phyloP scores from a whole-genome alignment of 495 filamentous ascomycete genomes.

The Podospora conica region DNA sequence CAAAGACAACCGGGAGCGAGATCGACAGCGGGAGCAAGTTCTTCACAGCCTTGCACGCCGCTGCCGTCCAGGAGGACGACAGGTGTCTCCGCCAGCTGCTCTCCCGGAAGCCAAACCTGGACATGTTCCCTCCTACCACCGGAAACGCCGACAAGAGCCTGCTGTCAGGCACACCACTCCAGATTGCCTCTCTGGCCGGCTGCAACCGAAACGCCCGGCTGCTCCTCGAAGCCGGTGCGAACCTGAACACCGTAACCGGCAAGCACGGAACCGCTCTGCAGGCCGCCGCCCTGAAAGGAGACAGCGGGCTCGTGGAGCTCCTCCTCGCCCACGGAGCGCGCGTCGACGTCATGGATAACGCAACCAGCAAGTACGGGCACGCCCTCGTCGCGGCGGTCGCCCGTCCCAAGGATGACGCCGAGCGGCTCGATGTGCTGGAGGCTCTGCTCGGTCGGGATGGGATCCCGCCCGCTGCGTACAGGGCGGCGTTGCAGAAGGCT shows the following conservation, averaged over 20 bases:
- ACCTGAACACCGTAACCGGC: conserved; percentile 6
- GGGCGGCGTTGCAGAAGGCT: conserved; percentile 7
- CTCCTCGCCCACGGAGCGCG: conserved; percentile 2
- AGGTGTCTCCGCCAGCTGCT: conserved; percentile 7
- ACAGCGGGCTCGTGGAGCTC: background rate
- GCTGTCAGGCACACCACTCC: conserved; percentile 7
- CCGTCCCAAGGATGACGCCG: conserved; percentile 7
- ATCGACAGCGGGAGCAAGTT: background rate
- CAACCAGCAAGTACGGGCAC: conserved; percentile 3
- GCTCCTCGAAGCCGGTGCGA: conserved; percentile 10
- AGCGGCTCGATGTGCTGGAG: conserved; percentile 1
- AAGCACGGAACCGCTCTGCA: conserved; percentile 11
- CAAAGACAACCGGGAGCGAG: background rate
- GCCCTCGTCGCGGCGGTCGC: conserved; percentile 7
- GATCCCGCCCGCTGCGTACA: conserved; percentile 5
- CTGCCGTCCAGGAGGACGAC: conserved; percentile 10
- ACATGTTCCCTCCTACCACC: conserved; percentile 3
- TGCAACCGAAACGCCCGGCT: conserved; percentile 13
- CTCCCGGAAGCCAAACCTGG: background rate
- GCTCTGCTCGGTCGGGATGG: background rate
- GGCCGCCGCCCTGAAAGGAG: conserved; percentile 10
- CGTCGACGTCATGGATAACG: conserved; percentile 2
- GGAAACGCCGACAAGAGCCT: background rate
- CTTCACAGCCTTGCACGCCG: conserved; percentile 12
- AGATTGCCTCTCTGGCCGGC: background rate